These are phyloP conservation scores for Bipolaris zeicola DNA, from an alignment of 2,329 filamentous ascomycete species.

Conservation along the genomic window DNA sequence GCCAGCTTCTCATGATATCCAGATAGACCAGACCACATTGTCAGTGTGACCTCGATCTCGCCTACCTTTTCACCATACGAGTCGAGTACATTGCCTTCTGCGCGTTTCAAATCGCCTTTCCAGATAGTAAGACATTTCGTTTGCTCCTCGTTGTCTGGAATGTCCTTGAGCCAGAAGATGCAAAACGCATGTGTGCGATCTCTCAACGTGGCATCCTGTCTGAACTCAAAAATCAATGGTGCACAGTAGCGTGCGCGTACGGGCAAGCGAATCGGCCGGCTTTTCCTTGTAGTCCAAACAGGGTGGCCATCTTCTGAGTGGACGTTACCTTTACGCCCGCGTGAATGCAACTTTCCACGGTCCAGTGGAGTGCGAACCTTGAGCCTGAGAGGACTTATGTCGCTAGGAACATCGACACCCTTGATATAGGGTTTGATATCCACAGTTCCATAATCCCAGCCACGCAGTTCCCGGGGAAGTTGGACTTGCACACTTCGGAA, in stretches of 20 bases:
- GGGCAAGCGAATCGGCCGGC: slow-evolving; percentile 58
- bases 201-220: slow-evolving; percentile 58
- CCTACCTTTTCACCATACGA: slow-evolving; percentile 64
- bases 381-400: slow-evolving; percentile 58
- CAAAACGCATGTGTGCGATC: slow-evolving; percentile 66
- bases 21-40: slow-evolving; percentile 66
- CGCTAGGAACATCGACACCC: slow-evolving; percentile 56
- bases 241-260: slow-evolving; percentile 67
- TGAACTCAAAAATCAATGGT: slow-evolving; percentile 63
- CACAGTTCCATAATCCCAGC: slow-evolving; percentile 75
- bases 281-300: slow-evolving; percentile 60
- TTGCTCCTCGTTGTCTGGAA: slow-evolving; percentile 69
- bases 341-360: slow-evolving; percentile 63
- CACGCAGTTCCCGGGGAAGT: slow-evolving; percentile 62
- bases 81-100: slow-evolving; percentile 54
- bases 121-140: slow-evolving; percentile 67
- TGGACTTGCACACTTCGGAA: slow-evolving; percentile 72
- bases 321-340: slow-evolving; percentile 33
- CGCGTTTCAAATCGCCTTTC: slow-evolving; percentile 67
- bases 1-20: slow-evolving; percentile 64
- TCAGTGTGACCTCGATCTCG: slow-evolving; percentile 62
- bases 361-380: slow-evolving; percentile 66
- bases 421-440: slow-evolving; percentile 63
- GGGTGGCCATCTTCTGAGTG: slow-evolving; percentile 44
- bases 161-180: slow-evolving; percentile 71